These are phyloP conservation scores for Sugiyamaella marilandica DNA, from an alignment of 805 yeast genomes.

Conservation along the genomic window DNA sequence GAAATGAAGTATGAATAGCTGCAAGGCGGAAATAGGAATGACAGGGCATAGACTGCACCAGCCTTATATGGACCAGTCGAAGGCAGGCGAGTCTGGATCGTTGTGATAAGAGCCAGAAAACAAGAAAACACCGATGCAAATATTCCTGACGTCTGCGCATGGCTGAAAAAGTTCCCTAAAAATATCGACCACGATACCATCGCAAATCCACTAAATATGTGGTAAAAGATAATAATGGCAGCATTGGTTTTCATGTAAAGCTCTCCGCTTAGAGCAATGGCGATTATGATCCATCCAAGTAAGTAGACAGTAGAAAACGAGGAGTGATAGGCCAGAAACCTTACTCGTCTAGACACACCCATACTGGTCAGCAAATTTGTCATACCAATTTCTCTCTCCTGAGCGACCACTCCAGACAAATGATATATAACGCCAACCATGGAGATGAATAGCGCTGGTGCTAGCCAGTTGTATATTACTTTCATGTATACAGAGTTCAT, in stretches of 20 bases:
- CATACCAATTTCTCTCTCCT: slow-evolving; percentile 32
- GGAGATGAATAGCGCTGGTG: slow-evolving; percentile 34
- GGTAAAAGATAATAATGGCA: slow-evolving; percentile 29
- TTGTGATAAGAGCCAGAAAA: slow-evolving; percentile 30
- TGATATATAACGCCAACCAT: slow-evolving; percentile 37
- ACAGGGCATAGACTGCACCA: slow-evolving; percentile 28
- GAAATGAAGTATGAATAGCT: slow-evolving; percentile 33
- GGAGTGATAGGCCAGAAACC: slow-evolving; percentile 28
- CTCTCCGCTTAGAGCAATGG: slow-evolving; percentile 22
- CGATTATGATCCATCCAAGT: slow-evolving; percentile 33
- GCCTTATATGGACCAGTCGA: slow-evolving; percentile 22
- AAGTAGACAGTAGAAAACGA: slow-evolving; percentile 31
- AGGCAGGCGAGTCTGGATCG: slow-evolving; percentile 28
- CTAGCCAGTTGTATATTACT: slow-evolving; percentile 27
- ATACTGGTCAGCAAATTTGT: slow-evolving; percentile 29
- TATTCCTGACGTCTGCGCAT: slow-evolving; percentile 34
- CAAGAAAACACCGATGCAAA: slow-evolving; percentile 31
- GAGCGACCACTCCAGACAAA: slow-evolving; percentile 32
- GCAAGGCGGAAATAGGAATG: slow-evolving; percentile 34
- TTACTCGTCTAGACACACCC: slow-evolving; percentile 29
- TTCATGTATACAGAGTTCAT: slow-evolving; percentile 28
- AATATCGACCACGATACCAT: slow-evolving; percentile 31
- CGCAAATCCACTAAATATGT: slow-evolving; percentile 30
- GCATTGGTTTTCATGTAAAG: slow-evolving; percentile 26
- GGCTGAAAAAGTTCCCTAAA: slow-evolving; percentile 28